Evolutionary conservation across 768 basidiomycete species (phyloP).

Genomic region (Hygrophorus pudorinus): DNA sequence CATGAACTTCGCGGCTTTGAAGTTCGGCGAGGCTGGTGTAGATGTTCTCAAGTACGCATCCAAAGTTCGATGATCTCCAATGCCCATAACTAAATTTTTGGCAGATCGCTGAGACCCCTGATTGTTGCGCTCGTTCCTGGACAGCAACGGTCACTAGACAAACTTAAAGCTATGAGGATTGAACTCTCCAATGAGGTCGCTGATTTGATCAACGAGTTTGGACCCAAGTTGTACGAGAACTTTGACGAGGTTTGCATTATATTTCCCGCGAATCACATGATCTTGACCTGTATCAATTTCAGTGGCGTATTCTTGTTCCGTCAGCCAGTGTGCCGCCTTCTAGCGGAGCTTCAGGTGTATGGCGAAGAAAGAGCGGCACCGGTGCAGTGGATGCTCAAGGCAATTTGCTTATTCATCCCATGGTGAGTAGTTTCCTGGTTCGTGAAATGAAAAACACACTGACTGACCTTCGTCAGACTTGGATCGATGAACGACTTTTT

Average conservation of each 20-base stretch:
- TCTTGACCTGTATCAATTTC: slow-evolving; percentile 7
- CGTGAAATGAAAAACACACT: slow-evolving; percentile 13
- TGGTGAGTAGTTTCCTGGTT: not conserved
- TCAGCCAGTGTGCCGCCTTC: slow-evolving; percentile 83
- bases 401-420: slow-evolving; percentile 14
- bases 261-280: slow-evolving; percentile 2
- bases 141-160: slow-evolving; percentile 71
- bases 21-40: slow-evolving; percentile 97
- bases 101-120: slow-evolving; percentile 82
- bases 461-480: slow-evolving; percentile 78
- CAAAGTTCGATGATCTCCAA: not conserved
- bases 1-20: slow-evolving; percentile 87
- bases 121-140: slow-evolving; percentile 83
- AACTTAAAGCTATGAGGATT: slow-evolving; percentile 63
- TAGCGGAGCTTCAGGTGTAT: slow-evolving; percentile 59
- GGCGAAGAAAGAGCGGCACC: slow-evolving; percentile 70
- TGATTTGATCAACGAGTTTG: slow-evolving; percentile 78
- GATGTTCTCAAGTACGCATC: slow-evolving; percentile 83
- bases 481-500: slow-evolving; percentile 90
- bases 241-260: slow-evolving; percentile 58
- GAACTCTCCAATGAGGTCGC: slow-evolving; percentile 78
- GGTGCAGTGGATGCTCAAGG: slow-evolving; percentile 84
- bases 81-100: slow-evolving; percentile 6
- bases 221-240: slow-evolving; percentile 78
- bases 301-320: slow-evolving; percentile 77